Conservation (phyloP, 306 rosid species). For the Dryas drummondii region DNA sequence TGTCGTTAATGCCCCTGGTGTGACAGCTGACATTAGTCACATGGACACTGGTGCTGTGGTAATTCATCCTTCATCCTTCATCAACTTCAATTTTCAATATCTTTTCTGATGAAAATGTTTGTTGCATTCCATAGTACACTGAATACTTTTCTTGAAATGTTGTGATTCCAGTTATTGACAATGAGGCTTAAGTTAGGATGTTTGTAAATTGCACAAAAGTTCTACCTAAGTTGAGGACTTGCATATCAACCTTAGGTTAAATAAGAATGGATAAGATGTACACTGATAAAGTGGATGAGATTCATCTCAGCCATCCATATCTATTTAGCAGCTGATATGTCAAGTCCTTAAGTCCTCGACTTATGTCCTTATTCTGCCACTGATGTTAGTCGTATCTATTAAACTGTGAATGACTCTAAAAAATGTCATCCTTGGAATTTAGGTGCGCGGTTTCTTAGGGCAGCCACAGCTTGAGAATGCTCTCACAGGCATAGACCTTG, state of each 20-base stretch:
- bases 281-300: background rate
- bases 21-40: slow-evolving; percentile 93
- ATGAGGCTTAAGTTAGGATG: no score
- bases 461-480: slow-evolving; percentile 83
- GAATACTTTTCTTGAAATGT: background rate
- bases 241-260: background rate
- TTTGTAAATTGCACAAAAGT: background rate
- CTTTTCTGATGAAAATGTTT: background rate
- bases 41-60: slow-evolving; percentile 99
- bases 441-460: slow-evolving; percentile 93
- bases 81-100: background rate
- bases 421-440: background rate
- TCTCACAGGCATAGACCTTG: slow-evolving; percentile 84
- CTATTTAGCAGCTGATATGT: background rate
- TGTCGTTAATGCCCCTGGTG: slow-evolving; percentile 92
- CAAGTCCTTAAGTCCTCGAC: background rate
- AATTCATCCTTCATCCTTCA: slow-evolving; percentile 17
- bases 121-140: background rate
- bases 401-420: no score
- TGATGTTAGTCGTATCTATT: no score
- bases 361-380: background rate
- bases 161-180: background rate
- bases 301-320: no score
- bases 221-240: background rate
- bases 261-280: background rate